Evolutionary conservation across 1,139 yeast genomes (phyloP), one percentile per base, ranked within the genome.

Genomic region (Candida sanyaensis): DNA sequence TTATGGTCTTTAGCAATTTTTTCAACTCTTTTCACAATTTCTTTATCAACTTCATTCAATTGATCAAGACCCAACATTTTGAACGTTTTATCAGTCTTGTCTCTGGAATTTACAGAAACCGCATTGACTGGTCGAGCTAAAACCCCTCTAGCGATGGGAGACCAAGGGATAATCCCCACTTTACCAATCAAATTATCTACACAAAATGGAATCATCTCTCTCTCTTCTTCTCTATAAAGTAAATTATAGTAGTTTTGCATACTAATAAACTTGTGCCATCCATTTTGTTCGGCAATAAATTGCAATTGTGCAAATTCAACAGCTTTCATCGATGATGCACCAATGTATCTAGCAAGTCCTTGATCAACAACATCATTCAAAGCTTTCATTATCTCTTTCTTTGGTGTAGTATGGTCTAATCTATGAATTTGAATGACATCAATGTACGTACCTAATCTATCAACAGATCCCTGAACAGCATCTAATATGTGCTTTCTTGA

Each of bases 201-300:
- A 57, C 84, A 79, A 63, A 67, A 82, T 27, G 79, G 81, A 53
- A 71, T 78, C 80, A 81, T 72, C 56, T 83, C 87, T 32, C 79
- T 64, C 57, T 83, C 88, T 47, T 83, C 86, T 58, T 82, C 86
- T 23, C 88, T 68, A 60, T 79, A 72, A 6, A 82, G 47, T 54
- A 81, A 66, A 59, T 79, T 81, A 61, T 80, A 79, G 59, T 69
- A 77, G 55, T 77, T 76, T 62, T 83, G 87, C 84, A 82, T 81
- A 43, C 80, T 71, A 50, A 81, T 68, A 54, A 82, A 83, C 61
- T 80, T 80, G 53, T 73, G 71, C 82, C 82, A 80, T 4, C 75
- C 73, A 54, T 73, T 53, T 53, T 65, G 65, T 47, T 81, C 84
- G n/a, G 86, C 86, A 46, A 74, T 61, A 50, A 60, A 62, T 58